Evolutionary conservation across 805 yeast species (phyloP).

Genomic region (Yamadazyma takamatsuzukensis): DNA sequence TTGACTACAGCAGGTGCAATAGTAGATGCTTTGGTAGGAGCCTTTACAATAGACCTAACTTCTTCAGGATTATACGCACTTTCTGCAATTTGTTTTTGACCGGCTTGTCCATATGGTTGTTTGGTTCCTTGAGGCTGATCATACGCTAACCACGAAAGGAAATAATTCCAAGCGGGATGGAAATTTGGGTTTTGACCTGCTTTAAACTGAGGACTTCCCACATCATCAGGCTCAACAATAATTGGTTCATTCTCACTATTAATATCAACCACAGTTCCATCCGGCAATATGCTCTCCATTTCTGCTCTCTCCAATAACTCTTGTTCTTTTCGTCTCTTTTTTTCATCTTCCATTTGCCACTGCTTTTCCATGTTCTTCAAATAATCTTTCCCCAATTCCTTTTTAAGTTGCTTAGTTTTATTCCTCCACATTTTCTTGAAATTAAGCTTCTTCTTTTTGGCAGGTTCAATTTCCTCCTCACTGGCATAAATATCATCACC

Average conservation of each 20-base stretch:
- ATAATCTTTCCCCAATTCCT: constrained; percentile 22
- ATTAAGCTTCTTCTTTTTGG: constrained; percentile 13
- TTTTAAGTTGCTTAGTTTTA: constrained; percentile 21
- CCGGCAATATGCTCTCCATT: too few species aligned
- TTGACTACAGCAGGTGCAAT: background rate
- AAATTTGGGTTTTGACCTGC: constrained; percentile 21
- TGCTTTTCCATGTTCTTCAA: constrained; percentile 17
- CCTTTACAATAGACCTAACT: constrained; percentile 2
- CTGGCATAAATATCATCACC: constrained; percentile 7
- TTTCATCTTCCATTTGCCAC: constrained; percentile 13
- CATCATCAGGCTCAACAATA: constrained; percentile 5
- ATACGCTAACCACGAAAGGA: constrained; percentile 36
- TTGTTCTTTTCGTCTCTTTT: constrained; percentile 7
- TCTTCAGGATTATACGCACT: background rate
- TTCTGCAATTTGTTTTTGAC: background rate
- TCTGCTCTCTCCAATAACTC: constrained; percentile 3
- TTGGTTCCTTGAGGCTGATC: constrained; percentile 12
- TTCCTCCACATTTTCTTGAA: constrained; percentile 14
- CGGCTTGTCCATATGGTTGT: background rate
- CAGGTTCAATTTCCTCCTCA: constrained; percentile 11
- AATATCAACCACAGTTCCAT: background rate
- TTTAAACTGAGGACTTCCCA: constrained; percentile 4
- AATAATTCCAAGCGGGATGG: constrained; percentile 35
- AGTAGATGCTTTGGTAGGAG: background rate
- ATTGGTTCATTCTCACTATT: constrained; percentile 2